Evolutionary conservation across 2,329 filamentous ascomycete genomes (phyloP).

Genomic region (Exophiala calicioides): DNA sequence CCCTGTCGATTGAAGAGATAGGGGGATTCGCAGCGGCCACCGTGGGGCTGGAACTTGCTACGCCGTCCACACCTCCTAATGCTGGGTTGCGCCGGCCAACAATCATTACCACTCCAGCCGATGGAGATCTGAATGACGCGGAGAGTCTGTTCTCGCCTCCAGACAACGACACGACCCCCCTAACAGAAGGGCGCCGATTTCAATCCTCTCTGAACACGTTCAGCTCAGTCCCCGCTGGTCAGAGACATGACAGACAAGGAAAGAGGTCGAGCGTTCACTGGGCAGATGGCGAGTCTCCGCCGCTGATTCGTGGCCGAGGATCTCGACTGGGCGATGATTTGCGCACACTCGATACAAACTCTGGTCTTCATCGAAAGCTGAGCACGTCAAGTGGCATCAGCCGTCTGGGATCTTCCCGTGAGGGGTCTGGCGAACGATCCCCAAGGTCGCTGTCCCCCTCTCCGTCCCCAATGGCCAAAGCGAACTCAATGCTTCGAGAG

Average conservation of each 20-base stretch:
- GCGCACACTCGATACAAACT: conserved; percentile 60
- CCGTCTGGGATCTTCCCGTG: conserved; percentile 39
- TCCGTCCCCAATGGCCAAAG: conserved; percentile 65
- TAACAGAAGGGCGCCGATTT: conserved; percentile 59
- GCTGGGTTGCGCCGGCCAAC: conserved; percentile 25
- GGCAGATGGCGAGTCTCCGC: conserved; percentile 37
- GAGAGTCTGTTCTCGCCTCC: conserved; percentile 43
- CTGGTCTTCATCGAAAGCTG: conserved; percentile 52
- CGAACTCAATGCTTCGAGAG: conserved; percentile 73
- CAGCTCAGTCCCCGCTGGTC: conserved; percentile 43
- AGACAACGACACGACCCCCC: conserved; percentile 58
- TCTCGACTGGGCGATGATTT: conserved; percentile 63
- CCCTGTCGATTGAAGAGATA: conserved; percentile 40
- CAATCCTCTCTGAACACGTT: conserved; percentile 56
- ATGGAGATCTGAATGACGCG: conserved; percentile 31
- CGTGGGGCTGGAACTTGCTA: conserved; percentile 45
- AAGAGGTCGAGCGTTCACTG: conserved; percentile 59
- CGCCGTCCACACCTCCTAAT: conserved; percentile 30
- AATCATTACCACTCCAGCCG: conserved; percentile 33
- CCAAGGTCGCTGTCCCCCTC: conserved; percentile 64
- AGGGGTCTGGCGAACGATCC: conserved; percentile 49
- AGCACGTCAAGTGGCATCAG: conserved; percentile 58
- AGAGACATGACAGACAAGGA: conserved; percentile 49
- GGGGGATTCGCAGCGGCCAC: conserved; percentile 46
- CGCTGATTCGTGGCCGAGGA: conserved; percentile 36